A percentile compares a stretch with the other conserved stretches of the same genome.
phyloP scores from a whole-genome alignment of 257 asterid species.

The Solanum piurae region DNA sequence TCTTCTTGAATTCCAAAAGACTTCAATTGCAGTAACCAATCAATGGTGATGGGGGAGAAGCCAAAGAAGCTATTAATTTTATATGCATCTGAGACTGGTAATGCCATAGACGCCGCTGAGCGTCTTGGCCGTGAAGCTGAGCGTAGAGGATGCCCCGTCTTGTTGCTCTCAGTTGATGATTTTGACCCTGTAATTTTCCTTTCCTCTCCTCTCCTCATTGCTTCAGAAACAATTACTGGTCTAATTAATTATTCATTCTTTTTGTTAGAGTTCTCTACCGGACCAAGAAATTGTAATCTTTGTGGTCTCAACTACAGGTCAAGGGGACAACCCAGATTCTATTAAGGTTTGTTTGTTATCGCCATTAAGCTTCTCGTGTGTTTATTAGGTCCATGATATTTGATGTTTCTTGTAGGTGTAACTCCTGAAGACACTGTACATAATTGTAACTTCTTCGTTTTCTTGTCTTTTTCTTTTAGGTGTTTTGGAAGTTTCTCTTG shows the following conservation, averaged over 20 bases:
- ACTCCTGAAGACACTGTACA: not conserved
- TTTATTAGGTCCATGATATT: not conserved
- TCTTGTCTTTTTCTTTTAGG: conserved; percentile 33
- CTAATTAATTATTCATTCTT: not conserved
- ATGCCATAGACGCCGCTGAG: conserved; percentile 85
- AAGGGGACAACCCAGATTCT: conserved; percentile 88
- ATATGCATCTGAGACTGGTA: conserved; percentile 88
- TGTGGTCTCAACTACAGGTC: conserved; percentile 96
- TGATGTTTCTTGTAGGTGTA: not conserved
- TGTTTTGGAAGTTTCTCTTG: conserved; percentile 86
- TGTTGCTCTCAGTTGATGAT: conserved; percentile 57
- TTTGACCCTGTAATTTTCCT: conserved; percentile 45
- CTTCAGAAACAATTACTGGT: not conserved
- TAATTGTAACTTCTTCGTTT: not conserved
- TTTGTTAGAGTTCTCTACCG: conserved; percentile 51
- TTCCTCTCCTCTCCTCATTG: not conserved
- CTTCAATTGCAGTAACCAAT: not conserved
- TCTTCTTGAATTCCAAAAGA: not conserved
- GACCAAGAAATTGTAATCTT: conserved; percentile 42
- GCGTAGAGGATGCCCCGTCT: conserved; percentile 65
- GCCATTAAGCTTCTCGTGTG: not conserved
- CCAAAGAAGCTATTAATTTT: conserved; percentile 39
- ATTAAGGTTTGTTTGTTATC: conserved; percentile 54
- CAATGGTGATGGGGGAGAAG: conserved; percentile 1
- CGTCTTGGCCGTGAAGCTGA: conserved; percentile 82